phyloP scores from a whole-genome alignment of 2,329 filamentous ascomycete genomes.

The Nothomitra cinnamomea region DNA sequence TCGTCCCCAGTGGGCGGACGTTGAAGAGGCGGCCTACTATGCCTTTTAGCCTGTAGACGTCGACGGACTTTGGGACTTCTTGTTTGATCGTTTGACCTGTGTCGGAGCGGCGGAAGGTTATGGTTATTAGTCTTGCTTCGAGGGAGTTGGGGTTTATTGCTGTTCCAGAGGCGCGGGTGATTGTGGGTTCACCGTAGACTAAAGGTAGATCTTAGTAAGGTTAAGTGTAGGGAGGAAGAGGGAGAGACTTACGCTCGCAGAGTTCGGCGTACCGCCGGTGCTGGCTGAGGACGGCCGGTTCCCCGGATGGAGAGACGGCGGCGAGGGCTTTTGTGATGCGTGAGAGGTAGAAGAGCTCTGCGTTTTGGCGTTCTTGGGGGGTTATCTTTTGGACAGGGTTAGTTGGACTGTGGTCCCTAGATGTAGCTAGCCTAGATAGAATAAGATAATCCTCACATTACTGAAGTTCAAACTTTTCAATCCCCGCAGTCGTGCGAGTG shows the following conservation, averaged over 20 bases:
- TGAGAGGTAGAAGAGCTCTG: slow-evolving; percentile 84
- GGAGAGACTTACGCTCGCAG: slow-evolving; percentile 31
- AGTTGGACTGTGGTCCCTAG: background rate
- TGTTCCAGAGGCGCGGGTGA: slow-evolving; percentile 28
- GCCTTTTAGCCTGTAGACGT: slow-evolving; percentile 68
- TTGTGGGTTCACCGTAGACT: slow-evolving; percentile 53
- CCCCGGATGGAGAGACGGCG: slow-evolving; percentile 36
- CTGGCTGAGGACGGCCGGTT: slow-evolving; percentile 33
- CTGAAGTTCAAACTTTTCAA: slow-evolving; percentile 58
- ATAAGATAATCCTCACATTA: slow-evolving; percentile 11
- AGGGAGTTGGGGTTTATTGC: slow-evolving; percentile 59
- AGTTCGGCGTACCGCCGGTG: slow-evolving; percentile 62
- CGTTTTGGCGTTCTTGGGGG: slow-evolving; percentile 60
- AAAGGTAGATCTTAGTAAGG: background rate
- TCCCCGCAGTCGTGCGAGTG: slow-evolving; percentile 52
- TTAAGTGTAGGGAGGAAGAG: background rate
- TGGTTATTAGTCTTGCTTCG: slow-evolving; percentile 54
- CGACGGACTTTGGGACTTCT: slow-evolving; percentile 57
- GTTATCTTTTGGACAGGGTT: slow-evolving; percentile 32
- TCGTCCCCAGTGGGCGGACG: slow-evolving; percentile 43
- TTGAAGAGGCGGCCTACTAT: slow-evolving; percentile 56
- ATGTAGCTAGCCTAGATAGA: background rate
- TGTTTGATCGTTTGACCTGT: slow-evolving; percentile 20
- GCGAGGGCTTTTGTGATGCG: slow-evolving; percentile 63
- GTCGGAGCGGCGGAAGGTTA: slow-evolving; percentile 32